Evolutionary conservation across 345 rosid genomes (phyloP).

Genomic region (Raphanus sativus): DNA sequence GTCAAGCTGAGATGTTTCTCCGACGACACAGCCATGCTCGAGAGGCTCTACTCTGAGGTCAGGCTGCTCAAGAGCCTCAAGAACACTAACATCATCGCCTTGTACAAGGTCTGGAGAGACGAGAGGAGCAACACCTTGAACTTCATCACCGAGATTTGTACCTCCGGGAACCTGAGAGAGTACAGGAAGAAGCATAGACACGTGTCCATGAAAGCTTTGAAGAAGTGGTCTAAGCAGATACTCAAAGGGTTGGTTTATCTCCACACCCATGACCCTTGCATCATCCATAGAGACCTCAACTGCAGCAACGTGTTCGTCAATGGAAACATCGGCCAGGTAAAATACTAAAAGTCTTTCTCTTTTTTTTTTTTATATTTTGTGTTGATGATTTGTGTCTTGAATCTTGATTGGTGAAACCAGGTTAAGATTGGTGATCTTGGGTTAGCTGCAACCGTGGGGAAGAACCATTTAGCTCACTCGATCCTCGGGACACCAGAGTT

Average conservation of each 20-base stretch:
- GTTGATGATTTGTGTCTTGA: background rate
- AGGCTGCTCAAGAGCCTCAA: slow-evolving; percentile 50
- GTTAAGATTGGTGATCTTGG: slow-evolving; percentile 92
- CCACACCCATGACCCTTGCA: slow-evolving; percentile 79
- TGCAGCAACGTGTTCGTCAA: slow-evolving; percentile 89
- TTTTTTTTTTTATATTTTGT: background rate
- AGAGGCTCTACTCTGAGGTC: slow-evolving; percentile 74
- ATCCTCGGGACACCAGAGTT: slow-evolving; percentile 90
- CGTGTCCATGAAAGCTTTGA: slow-evolving; percentile 75
- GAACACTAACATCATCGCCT: slow-evolving; percentile 59
- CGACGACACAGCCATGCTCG: slow-evolving; percentile 58
- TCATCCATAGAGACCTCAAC: slow-evolving; percentile 90
- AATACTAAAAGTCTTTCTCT: background rate
- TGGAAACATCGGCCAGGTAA: slow-evolving; percentile 85
- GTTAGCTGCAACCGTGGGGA: slow-evolving; percentile 72
- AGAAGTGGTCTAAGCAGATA: slow-evolving; percentile 90
- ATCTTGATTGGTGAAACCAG: slow-evolving; percentile 31
- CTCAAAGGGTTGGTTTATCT: slow-evolving; percentile 72
- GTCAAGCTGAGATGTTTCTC: slow-evolving; percentile 61
- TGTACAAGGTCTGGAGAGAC: slow-evolving; percentile 65
- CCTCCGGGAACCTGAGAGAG: slow-evolving; percentile 80
- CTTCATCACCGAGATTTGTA: slow-evolving; percentile 88
- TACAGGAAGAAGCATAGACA: slow-evolving; percentile 78
- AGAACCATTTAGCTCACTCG: slow-evolving; percentile 74
- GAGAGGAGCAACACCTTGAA: slow-evolving; percentile 52